Evolutionary conservation across 305 asterid species (phyloP).

Genomic region (Rubia peregrina): DNA sequence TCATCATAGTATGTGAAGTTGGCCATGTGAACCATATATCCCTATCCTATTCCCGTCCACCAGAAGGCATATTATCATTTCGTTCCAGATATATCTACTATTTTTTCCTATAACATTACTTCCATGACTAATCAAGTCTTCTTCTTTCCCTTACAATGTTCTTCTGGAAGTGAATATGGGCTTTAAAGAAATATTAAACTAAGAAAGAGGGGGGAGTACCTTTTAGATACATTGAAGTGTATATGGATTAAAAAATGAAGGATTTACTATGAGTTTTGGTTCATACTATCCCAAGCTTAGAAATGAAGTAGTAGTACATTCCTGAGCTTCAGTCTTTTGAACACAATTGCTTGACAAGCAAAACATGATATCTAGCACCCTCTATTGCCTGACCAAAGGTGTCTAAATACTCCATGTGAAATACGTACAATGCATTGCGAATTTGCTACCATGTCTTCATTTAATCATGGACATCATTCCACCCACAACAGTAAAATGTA

Average conservation of each 20-base stretch:
- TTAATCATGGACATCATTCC: not conserved
- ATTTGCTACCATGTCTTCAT: not conserved
- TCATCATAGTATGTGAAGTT: not conserved
- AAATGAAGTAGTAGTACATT: not conserved
- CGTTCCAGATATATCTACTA: not conserved
- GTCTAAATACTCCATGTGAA: not conserved
- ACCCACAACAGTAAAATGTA: not conserved
- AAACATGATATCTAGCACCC: not conserved
- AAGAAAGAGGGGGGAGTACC: not conserved
- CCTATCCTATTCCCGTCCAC: not conserved
- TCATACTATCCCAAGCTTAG: not conserved
- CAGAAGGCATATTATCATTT: not conserved
- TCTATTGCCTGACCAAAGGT: not conserved
- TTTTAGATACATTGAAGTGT: not conserved
- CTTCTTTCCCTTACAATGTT: not conserved
- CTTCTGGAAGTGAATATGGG: not conserved
- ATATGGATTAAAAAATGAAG: not conserved
- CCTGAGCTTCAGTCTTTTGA: not conserved
- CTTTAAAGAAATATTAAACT: no score
- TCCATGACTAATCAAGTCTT: not conserved
- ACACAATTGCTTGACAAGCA: not conserved
- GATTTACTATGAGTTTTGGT: not conserved
- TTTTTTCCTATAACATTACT: not conserved
- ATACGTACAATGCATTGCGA: not conserved
- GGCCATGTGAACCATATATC: not conserved